phyloP scores from a whole-genome alignment of 306 rosid species.

The Fragaria nilgerrensis region DNA sequence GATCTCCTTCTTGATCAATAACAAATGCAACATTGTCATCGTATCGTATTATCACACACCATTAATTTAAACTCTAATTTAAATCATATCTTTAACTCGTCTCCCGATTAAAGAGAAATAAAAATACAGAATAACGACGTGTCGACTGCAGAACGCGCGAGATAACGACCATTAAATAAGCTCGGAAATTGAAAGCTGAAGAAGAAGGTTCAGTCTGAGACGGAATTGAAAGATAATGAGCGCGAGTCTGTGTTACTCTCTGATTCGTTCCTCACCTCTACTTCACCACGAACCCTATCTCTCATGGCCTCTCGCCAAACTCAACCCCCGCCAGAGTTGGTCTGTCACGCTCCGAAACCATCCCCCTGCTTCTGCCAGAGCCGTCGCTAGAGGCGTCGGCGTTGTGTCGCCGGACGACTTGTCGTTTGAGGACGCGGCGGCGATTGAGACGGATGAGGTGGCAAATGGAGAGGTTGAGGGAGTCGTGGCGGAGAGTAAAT shows the following conservation, averaged over 20 bases:
- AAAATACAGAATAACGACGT: not conserved
- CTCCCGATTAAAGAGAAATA: no score
- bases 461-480: conserved; percentile 15
- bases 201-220: not conserved
- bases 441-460: conserved; percentile 9
- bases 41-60: no score
- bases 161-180: not conserved
- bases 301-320: conserved; percentile 24
- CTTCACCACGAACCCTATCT: conserved; percentile 26
- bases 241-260: conserved; percentile 33
- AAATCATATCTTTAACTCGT: accelerated
- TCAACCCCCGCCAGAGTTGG: conserved; percentile 25
- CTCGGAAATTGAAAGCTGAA: not conserved
- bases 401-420: conserved; percentile 24
- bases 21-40: no score
- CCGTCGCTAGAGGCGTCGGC: conserved; percentile 14
- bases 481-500: conserved; percentile 16
- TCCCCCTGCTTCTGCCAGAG: not conserved
- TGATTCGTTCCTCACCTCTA: conserved; percentile 31
- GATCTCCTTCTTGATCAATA: no score
- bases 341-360: conserved; percentile 10
- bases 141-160: conserved; percentile 7
- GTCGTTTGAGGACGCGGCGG: not conserved
- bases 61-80: no score
- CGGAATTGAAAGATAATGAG: conserved; percentile 33